Evolutionary conservation across 805 yeast species (phyloP).

Genomic region (Torulaspora indica): DNA sequence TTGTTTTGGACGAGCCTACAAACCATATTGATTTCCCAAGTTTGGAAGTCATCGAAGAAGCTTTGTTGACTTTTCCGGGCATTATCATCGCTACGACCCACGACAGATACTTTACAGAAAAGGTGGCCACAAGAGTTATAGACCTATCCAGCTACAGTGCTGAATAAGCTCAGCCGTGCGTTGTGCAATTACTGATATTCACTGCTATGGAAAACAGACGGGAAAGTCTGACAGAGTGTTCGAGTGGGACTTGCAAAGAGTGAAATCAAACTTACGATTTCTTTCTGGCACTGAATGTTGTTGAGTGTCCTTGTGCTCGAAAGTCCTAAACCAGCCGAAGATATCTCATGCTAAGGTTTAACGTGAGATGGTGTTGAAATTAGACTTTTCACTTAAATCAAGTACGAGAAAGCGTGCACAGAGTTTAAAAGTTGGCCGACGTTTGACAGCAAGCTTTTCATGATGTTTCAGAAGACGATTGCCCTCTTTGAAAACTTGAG

Average conservation of each 20-base stretch:
- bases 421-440: not conserved
- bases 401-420: too few relatives aligned
- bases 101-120: constrained; percentile 19
- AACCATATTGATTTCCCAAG: constrained; percentile 21
- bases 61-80: constrained; percentile 17
- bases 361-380: too few relatives aligned
- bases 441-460: not conserved
- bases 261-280: too few relatives aligned
- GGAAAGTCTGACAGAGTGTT: too few relatives aligned
- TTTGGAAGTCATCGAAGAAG: constrained; percentile 17
- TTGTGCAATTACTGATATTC: too few relatives aligned
- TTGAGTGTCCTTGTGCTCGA: too few relatives aligned
- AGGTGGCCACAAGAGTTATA: constrained; percentile 15
- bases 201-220: too few relatives aligned
- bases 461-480: not conserved
- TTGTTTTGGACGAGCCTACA: constrained; percentile 19
- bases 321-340: too few relatives aligned
- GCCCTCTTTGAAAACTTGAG: not conserved
- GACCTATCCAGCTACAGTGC: constrained; percentile 13
- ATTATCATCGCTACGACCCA: constrained; percentile 19
- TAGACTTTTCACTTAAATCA: too few relatives aligned
- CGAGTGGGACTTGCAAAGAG: too few relatives aligned
- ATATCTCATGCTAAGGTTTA: too few relatives aligned
- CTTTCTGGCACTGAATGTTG: too few relatives aligned
- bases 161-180: not conserved